Evolutionary conservation across 1,284 basidiomycete genomes (phyloP), one percentile per base, ranked within the genome.

Genomic region (Meripilus lineatus): DNA sequence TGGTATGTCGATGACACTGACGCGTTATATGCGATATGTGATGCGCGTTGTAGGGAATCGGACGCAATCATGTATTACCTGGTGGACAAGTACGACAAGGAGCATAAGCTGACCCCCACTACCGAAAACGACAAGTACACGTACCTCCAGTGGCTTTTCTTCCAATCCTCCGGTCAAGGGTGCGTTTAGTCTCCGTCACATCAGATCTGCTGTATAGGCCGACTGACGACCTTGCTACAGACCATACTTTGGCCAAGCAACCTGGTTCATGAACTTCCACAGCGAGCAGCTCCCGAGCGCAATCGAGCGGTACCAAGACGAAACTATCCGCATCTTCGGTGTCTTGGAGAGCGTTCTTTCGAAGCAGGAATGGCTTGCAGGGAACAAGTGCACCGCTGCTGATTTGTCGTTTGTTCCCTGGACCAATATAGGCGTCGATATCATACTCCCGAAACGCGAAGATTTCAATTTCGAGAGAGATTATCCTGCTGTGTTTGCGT

Each of bases 21-120:
- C 15, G 33, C 33, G 20, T 15, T 35, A 10, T 10, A 10, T 30
- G 28, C 28, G 28, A 30, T 30, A n/a, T 10, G 10, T 30, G n/a
- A 35, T 35, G 33, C 33, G 6, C 20, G 6, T 18, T 35, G 14
- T 23, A 65, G 61, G 59, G 66, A 68, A 50, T 61, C 58, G 10
- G 53, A 58, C 41, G 66, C 66, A 15, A 64, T 64, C 50, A 33
- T 68, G 13, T 43, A 52, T 14, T 68, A 67, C 55, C 53, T 68
- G 18, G 54, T 58, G 37, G 57, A 58, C 34, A 56, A 51, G 35
- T 66, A 67, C 53, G 65, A 68, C 50, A 54, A 46, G 13, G 59
- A 63, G 45, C 48, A 58, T 47, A 61, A 53, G 48, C 46, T 66
- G 38, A 50, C 54, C 22, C 58, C 58, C 11, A 44, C 54, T 7